These are phyloP conservation scores for Stramenopiles sp. DNA, from an alignment of 352 stramenopile species.

Conservation along the genomic window DNA sequence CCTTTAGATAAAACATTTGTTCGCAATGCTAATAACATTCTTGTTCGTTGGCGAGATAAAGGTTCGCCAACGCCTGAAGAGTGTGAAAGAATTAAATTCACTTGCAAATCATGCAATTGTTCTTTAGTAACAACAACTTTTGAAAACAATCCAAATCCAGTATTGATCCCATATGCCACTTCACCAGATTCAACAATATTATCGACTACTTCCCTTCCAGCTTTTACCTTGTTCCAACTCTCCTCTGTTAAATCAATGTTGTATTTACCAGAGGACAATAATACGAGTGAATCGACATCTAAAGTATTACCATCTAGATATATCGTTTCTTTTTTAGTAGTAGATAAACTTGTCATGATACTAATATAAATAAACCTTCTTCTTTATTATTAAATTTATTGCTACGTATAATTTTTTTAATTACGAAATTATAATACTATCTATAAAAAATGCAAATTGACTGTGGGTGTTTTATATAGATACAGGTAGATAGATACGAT, in stretches of 20 bases:
- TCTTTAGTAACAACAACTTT: conserved; percentile 59
- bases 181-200: conserved; percentile 48
- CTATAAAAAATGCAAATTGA: too few species aligned
- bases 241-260: conserved; percentile 36
- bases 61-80: conserved; percentile 40
- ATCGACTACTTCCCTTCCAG: conserved; percentile 46
- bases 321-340: conserved; percentile 12
- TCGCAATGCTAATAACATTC: conserved; percentile 56
- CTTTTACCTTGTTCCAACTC: conserved; percentile 45
- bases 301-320: conserved; percentile 42
- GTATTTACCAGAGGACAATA: conserved; percentile 35
- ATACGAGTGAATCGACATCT: conserved; percentile 40
- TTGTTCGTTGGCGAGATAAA: conserved; percentile 40
- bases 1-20: conserved; percentile 65
- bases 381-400: not conserved
- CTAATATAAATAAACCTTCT: not conserved
- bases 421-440: not conserved
- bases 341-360: conserved; percentile 8
- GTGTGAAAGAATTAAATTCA: conserved; percentile 32
- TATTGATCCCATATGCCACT: conserved; percentile 72
- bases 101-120: conserved; percentile 54
- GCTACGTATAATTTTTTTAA: not conserved
- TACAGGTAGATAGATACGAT: too few species aligned
- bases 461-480: too few species aligned
- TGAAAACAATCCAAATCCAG: conserved; percentile 63